phyloP scores from a whole-genome alignment of 2,329 filamentous ascomycete genomes.

The Fusarium drepaniforme region DNA sequence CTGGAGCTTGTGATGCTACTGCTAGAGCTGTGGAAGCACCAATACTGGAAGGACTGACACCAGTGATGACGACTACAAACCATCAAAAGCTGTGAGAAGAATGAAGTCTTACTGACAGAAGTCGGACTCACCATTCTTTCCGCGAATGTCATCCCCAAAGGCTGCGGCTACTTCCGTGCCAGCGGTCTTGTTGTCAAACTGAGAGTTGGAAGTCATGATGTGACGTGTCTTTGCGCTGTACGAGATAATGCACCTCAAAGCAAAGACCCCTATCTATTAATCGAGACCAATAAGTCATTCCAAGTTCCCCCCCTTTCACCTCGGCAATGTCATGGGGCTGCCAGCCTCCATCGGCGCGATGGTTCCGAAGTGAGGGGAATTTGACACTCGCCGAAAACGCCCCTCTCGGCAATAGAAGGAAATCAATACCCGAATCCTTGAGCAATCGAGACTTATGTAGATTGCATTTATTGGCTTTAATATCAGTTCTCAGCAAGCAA shows the following conservation, averaged over 20 bases:
- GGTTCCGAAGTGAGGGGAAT: constrained; percentile 5
- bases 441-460: neutral
- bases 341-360: neutral
- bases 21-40: constrained; percentile 12
- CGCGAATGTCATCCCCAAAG: constrained; percentile 1
- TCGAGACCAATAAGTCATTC: neutral
- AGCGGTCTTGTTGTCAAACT: constrained; percentile 16
- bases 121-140: constrained; percentile 9
- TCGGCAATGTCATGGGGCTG: neutral
- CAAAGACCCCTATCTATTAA: neutral
- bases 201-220: constrained; percentile 17
- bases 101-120: fast-evolving
- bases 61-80: constrained; percentile 17
- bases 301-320: neutral
- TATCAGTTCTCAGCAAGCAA: neutral
- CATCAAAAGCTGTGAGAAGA: neutral
- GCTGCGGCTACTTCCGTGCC: constrained; percentile 14
- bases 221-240: neutral
- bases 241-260: neutral
- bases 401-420: constrained; percentile 1
- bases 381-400: neutral
- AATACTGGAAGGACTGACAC: constrained; percentile 17
- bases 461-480: neutral
- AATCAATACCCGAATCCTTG: neutral
- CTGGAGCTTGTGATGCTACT: constrained; percentile 16